Conservation (phyloP, 768 basidiomycete species). For the Leucocoprinus birnbaumii region DNA sequence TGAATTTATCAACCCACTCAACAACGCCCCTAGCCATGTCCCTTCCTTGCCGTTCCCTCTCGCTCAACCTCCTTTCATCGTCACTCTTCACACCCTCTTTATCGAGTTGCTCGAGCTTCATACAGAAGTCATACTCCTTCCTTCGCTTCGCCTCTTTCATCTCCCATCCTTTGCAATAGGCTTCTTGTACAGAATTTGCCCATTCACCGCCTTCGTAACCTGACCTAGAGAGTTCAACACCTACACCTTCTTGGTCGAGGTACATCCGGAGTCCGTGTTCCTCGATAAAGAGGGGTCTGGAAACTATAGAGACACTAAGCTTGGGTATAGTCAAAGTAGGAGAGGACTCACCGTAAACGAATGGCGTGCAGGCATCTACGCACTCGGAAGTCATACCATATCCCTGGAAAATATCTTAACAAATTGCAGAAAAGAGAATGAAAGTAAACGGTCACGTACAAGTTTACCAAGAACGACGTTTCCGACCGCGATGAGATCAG, state of each 20-base stretch:
- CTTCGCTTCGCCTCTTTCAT: conserved; percentile 46
- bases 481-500: conserved; percentile 69
- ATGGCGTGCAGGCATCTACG: conserved; percentile 72
- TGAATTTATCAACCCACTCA: conserved; percentile 46
- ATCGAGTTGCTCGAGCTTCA: not conserved
- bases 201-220: conserved; percentile 74
- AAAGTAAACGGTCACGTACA: conserved; percentile 34
- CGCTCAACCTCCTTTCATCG: conserved; percentile 33
- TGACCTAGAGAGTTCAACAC: conserved; percentile 62
- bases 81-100: conserved; percentile 2
- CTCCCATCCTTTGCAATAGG: conserved; percentile 47
- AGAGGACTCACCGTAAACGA: conserved; percentile 60
- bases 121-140: conserved; percentile 23
- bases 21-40: conserved; percentile 46
- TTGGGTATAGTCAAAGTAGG: not conserved
- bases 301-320: conserved; percentile 39
- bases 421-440: not conserved
- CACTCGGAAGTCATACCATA: conserved; percentile 84
- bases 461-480: conserved; percentile 80
- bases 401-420: conserved; percentile 39
- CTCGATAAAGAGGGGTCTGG: conserved; percentile 77
- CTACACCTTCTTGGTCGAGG: conserved; percentile 61
- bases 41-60: conserved; percentile 37
- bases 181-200: conserved; percentile 56
- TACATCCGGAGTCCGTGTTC: conserved; percentile 72